Conservation (phyloP, 257 asterid genomes). For the Scutellaria baicalensis region DNA sequence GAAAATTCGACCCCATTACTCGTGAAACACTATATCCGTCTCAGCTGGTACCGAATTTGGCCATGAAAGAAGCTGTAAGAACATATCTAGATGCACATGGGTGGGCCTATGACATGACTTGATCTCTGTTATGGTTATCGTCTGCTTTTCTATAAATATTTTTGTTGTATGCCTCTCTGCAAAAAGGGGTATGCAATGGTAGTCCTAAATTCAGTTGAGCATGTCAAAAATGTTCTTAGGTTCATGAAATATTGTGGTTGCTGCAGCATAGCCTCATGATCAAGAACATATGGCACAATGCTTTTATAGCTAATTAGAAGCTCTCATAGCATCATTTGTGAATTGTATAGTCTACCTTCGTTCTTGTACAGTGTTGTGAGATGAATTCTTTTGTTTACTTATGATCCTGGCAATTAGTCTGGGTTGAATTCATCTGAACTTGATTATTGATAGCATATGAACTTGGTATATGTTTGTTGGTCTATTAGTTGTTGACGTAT, state of each 20-base stretch:
- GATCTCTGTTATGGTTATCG: slow-evolving; percentile 8
- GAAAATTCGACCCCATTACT: slow-evolving; percentile 75
- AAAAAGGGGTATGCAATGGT: neutral
- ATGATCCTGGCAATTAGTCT: too few relatives aligned
- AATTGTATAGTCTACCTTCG: slow-evolving; percentile 18
- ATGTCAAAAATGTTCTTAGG: neutral
- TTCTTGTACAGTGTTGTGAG: slow-evolving; percentile 21
- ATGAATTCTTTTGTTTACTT: neutral
- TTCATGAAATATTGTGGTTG: neutral
- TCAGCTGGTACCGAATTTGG: slow-evolving; percentile 80
- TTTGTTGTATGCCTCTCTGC: slow-evolving; percentile 2
- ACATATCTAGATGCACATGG: slow-evolving; percentile 58
- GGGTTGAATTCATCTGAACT: neutral
- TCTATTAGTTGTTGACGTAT: too few relatives aligned
- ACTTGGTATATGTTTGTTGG: neutral
- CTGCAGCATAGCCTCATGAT: neutral
- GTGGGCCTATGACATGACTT: slow-evolving; percentile 80
- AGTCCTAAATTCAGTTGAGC: neutral
- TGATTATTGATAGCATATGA: neutral
- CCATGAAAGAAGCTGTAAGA: slow-evolving; percentile 86
- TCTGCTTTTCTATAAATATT: neutral
- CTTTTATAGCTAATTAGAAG: slow-evolving; percentile 11
- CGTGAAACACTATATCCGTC: slow-evolving; percentile 53
- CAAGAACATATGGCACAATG: neutral
- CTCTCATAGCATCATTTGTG: slow-evolving; percentile 6